phyloP scores from a whole-genome alignment of 2,329 filamentous ascomycete species.

The Botrytis tulipae region DNA sequence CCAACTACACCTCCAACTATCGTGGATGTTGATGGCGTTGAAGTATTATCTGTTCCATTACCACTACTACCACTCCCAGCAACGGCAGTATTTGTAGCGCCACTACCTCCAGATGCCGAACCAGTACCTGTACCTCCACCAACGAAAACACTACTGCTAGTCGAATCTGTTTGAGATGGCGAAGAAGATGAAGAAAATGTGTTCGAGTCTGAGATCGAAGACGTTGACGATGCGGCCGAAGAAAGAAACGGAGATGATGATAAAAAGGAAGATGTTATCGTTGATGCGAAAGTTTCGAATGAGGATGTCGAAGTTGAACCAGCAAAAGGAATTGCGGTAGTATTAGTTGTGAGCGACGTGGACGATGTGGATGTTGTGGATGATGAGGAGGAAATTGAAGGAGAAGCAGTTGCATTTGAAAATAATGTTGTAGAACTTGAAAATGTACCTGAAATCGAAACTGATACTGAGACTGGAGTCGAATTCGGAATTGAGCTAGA shows the following conservation, averaged over 20 bases:
- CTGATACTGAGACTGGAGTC: background rate
- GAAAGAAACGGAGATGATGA: constrained; percentile 7
- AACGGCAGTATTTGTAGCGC: constrained; percentile 28
- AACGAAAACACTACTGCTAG: constrained; percentile 19
- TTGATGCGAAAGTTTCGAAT: constrained; percentile 21
- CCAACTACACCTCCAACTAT: constrained; percentile 38
- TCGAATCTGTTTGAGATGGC: constrained; percentile 17
- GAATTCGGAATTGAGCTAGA: constrained; percentile 30
- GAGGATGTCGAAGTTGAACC: constrained; percentile 21
- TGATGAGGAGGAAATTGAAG: constrained; percentile 24
- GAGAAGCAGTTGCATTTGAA: constrained; percentile 15
- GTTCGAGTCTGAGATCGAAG: constrained; percentile 7
- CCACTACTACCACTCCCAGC: constrained; percentile 25
- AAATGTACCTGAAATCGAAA: constrained; percentile 25
- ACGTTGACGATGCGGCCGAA: constrained; percentile 21
- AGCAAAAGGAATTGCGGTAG: background rate
- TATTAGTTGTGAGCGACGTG: constrained; percentile 22
- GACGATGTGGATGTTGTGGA: constrained; percentile 20
- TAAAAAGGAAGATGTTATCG: constrained; percentile 19
- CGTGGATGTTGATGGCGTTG: constrained; percentile 31
- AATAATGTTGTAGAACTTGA: constrained; percentile 23
- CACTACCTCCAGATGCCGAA: constrained; percentile 6
- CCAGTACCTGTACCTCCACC: constrained; percentile 23
- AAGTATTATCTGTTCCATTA: constrained; percentile 20
- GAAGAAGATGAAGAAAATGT: constrained; percentile 16